Base-by-base conservation (phyloP, 495 filamentous ascomycete species). In the Annulohypoxylon moriforme region DNA sequence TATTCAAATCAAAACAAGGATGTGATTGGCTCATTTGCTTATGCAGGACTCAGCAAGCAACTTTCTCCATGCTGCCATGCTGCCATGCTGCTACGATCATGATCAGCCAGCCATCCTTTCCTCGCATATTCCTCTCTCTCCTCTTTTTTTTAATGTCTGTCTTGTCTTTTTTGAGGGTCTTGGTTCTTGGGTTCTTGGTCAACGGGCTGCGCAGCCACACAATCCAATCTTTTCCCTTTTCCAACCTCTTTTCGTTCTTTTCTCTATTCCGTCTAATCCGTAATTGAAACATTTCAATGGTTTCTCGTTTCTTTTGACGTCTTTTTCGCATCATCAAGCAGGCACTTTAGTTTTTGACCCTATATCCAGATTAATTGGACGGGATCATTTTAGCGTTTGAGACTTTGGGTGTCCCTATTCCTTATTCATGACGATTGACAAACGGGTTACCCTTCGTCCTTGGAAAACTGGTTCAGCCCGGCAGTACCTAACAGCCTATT, bases 171-270 rank as follows among this genome's bases (percentile, higher is more conserved):
- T 49, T 25, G 46, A 49, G 22, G 46, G 46, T 22, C 22, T 55
- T 27, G 38, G 36, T 40, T 22, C 20, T 53, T 25, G 38, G 20
- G 44, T 14, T 20, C 9, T 53, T 25, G 27, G 56, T 29, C 46
- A n/a, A 49, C 20, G 49, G 34, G 59, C 55, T 64, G 60, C 64
- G 60, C 69, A 72, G 69, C 69, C 69, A 68, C 64, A 67, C 9
- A 55, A 22, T 11, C 38, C 16, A 24, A 52, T 34, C 31, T 55
- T 33, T 36, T 16, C 38, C 38, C 40, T 24, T 38, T 36, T 49
- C 25, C 27, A 59, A 20, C 50, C 52, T 24, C 20, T 63, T 27
- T 49, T 18, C 7, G 11, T 13, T n/a, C 18, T 65, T 57, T 47
- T 52, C 18, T 10, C 22, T 50, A 27, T 24, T 40, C 53, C 40